Conservation (phyloP, 306 rosid species). For the Mucuna pruriens region DNA sequence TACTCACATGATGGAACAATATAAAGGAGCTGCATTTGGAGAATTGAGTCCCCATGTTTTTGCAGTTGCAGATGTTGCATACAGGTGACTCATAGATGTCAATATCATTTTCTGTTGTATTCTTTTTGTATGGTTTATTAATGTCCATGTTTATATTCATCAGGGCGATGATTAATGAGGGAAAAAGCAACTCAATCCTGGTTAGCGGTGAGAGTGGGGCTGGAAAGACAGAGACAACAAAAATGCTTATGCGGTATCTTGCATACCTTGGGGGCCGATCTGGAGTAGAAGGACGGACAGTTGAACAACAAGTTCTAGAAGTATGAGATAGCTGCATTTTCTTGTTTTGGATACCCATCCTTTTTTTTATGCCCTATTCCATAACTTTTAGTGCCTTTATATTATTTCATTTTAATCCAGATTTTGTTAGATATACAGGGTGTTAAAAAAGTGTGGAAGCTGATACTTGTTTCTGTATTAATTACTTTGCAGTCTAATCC, state of each 20-base stretch:
- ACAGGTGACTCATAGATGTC: constrained; percentile 63
- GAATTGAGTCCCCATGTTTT: constrained; percentile 99
- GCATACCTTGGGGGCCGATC: constrained; percentile 99
- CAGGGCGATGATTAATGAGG: constrained; percentile 98
- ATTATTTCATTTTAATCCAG: constrained; percentile 34
- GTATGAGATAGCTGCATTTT: constrained; percentile 53
- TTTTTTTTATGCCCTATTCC: constrained; percentile 19
- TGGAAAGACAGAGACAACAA: constrained; percentile 99
- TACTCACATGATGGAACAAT: constrained; percentile 98
- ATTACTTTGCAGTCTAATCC: constrained; percentile 89
- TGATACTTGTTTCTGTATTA: constrained; percentile 38
- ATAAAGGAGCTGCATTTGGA: constrained; percentile 95
- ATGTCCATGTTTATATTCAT: constrained; percentile 35
- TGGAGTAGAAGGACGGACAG: constrained; percentile 99
- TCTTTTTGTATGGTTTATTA: constrained; percentile 23
- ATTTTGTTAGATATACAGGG: constrained; percentile 19
- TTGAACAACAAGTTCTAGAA: constrained; percentile 99
- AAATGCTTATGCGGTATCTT: constrained; percentile 99
- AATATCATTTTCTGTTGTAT: constrained; percentile 19
- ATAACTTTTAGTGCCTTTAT: not conserved
- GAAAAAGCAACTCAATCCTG: constrained; percentile 98
- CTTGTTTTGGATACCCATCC: constrained; percentile 26
- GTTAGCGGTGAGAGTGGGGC: constrained; percentile 99
- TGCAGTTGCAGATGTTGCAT: constrained; percentile 99
- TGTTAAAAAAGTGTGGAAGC: constrained; percentile 9